phyloP scores from a whole-genome alignment of 2,329 filamentous ascomycete species.

The Ophiostoma triangulosporum region DNA sequence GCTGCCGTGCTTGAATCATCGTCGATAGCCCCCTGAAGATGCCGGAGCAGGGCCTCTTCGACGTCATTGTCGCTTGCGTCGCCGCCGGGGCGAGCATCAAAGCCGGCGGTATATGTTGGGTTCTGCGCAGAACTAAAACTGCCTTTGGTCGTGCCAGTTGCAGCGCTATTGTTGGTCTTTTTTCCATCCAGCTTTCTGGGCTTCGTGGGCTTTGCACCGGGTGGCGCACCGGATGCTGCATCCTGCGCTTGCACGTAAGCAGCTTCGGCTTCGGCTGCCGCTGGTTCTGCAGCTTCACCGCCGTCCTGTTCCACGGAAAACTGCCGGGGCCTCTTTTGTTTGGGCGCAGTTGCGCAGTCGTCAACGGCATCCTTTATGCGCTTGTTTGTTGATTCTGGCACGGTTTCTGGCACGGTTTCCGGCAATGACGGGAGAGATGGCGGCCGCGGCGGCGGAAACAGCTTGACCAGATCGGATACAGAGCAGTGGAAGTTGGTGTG shows the following conservation, averaged over 20 bases:
- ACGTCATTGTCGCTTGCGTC: constrained; percentile 4
- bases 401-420: background rate
- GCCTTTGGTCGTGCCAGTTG: background rate
- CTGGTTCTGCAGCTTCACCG: background rate
- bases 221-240: background rate
- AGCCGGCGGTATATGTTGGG: too few species aligned
- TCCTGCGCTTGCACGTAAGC: background rate
- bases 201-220: constrained; percentile 3
- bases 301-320: background rate
- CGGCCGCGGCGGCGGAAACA: constrained; percentile 33
- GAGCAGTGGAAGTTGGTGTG: constrained; percentile 45
- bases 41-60: constrained; percentile 6
- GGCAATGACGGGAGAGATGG: constrained; percentile 3
- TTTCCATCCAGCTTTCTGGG: background rate
- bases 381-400: constrained; percentile 4
- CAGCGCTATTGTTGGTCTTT: background rate
- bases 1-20: constrained; percentile 3
- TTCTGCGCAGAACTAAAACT: background rate
- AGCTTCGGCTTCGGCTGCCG: background rate
- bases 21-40: constrained; percentile 1
- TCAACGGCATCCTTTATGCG: background rate
- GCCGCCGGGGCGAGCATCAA: too few species aligned
- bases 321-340: background rate
- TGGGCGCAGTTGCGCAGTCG: background rate
- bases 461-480: constrained; percentile 34